phyloP scores from a whole-genome alignment of 768 basidiomycete genomes.

The Astraeus odoratus region DNA sequence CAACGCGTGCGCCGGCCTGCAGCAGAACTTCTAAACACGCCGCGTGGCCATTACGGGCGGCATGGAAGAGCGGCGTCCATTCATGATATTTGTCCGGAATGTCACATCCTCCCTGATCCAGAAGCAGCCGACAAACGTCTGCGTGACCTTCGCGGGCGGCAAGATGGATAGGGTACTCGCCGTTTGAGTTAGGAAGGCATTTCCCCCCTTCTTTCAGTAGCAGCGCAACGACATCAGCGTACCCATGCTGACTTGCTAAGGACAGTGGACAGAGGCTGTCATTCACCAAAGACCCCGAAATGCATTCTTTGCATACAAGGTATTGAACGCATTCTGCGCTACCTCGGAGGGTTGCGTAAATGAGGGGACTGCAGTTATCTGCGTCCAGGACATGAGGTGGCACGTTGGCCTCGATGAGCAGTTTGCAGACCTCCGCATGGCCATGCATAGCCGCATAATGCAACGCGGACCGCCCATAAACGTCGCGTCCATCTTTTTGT shows the following conservation, averaged over 20 bases:
- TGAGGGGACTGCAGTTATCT: conserved; percentile 91
- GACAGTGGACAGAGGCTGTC: conserved; percentile 82
- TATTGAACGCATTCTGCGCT: conserved; percentile 75
- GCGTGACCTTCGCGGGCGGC: conserved; percentile 90
- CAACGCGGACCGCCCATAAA: conserved; percentile 87
- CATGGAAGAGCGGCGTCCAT: conserved; percentile 97
- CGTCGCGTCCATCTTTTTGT: conserved; percentile 68
- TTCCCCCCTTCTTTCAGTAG: conserved; percentile 73
- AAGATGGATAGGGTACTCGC: conserved; percentile 95
- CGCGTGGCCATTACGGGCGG: conserved; percentile 77
- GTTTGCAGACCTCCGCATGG: conserved; percentile 66
- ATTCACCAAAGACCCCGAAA: conserved; percentile 50
- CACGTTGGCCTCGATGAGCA: conserved; percentile 62
- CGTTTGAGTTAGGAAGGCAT: conserved; percentile 82
- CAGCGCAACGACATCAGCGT: conserved; percentile 73
- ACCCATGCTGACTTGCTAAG: conserved; percentile 85
- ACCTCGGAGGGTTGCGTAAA: conserved; percentile 88
- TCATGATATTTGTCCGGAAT: conserved; percentile 94
- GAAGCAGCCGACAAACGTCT: conserved; percentile 72
- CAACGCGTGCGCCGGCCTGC: conserved; percentile 70
- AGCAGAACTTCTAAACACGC: conserved; percentile 74
- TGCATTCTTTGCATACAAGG: conserved; percentile 68
- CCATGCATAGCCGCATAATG: conserved; percentile 97
- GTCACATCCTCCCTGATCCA: conserved; percentile 74
- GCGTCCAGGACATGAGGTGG: conserved; percentile 71